Percentiles rank a stretch among this genome's conserved stretches.
Evolutionary conservation across 345 rosid species (phyloP).

Genomic region (Rubroshorea leprosula): DNA sequence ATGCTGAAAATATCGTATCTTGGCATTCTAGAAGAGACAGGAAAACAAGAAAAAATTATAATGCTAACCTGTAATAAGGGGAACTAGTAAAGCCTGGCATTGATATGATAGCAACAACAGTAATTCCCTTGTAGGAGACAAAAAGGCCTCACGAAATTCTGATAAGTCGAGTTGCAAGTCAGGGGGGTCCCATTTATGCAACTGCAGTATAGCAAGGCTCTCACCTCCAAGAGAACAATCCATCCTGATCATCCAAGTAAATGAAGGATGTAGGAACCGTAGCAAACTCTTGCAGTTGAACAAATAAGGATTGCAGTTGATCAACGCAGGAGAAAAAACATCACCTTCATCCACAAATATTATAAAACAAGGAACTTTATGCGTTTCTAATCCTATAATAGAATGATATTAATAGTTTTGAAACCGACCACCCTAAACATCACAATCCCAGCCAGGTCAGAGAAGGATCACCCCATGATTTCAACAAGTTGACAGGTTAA

Average conservation of each 20-base stretch:
- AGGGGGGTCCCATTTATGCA: constrained; percentile 76
- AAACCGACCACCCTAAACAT: not conserved
- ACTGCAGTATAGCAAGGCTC: constrained; percentile 58
- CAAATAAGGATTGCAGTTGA: not conserved
- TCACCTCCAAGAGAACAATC: constrained; percentile 37
- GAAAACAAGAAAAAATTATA: constrained; percentile 8
- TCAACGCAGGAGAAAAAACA: not conserved
- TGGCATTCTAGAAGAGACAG: constrained; percentile 5
- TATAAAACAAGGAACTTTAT: no score
- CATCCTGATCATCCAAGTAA: constrained; percentile 38
- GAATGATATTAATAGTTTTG: not conserved
- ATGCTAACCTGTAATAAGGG: constrained; percentile 52
- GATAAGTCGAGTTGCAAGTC: constrained; percentile 49
- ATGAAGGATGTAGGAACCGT: constrained; percentile 14
- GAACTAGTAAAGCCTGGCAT: constrained; percentile 66
- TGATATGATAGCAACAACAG: constrained; percentile 63
- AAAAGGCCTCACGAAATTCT: constrained; percentile 82
- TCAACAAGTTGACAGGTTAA: not conserved
- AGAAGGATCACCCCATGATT: not conserved
- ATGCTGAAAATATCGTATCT: not conserved
- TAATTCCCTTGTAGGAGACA: constrained; percentile 78
- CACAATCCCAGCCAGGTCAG: not conserved
- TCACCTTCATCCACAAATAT: no score
- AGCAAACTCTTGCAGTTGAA: not conserved
- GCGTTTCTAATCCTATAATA: no score